Percentiles rank a stretch among this genome's conserved stretches.
phyloP scores from a whole-genome alignment of 805 yeast genomes.

The Spathaspora sp. region DNA sequence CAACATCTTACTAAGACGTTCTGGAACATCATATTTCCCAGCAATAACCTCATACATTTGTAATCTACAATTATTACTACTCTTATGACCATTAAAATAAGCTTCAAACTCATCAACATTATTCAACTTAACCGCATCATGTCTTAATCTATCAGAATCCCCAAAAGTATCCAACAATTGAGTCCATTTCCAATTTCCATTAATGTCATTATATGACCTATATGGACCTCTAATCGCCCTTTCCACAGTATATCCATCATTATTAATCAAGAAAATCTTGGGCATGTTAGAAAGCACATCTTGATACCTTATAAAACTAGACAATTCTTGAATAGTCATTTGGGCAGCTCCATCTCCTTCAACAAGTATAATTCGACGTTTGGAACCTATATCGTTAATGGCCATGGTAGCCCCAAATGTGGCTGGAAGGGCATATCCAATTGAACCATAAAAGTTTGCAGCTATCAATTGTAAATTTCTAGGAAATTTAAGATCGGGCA shows the following conservation, averaged over 20 bases:
- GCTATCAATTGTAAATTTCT: conserved; percentile 47
- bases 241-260: conserved; percentile 88
- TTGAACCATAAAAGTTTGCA: conserved; percentile 78
- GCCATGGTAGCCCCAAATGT: conserved; percentile 82
- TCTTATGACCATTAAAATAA: not conserved
- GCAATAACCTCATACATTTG: conserved; percentile 23
- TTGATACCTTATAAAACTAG: conserved; percentile 56
- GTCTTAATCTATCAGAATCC: conserved; percentile 25
- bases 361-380: conserved; percentile 60
- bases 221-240: conserved; percentile 78
- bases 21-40: conserved; percentile 24
- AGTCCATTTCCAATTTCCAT: conserved; percentile 80
- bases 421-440: conserved; percentile 87
- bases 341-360: conserved; percentile 96
- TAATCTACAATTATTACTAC: conserved; percentile 6
- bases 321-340: conserved; percentile 86
- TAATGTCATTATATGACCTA: conserved; percentile 76
- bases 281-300: conserved; percentile 44
- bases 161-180: conserved; percentile 65
- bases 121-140: conserved; percentile 17
- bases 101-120: conserved; percentile 18
- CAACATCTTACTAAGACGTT: conserved; percentile 13
- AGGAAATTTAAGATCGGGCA: conserved; percentile 66
- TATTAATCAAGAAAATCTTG: conserved; percentile 72
- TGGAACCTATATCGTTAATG: conserved; percentile 46